Base-by-base conservation (phyloP, 768 basidiomycete genomes). In the Gloeophyllum trabeum region DNA sequence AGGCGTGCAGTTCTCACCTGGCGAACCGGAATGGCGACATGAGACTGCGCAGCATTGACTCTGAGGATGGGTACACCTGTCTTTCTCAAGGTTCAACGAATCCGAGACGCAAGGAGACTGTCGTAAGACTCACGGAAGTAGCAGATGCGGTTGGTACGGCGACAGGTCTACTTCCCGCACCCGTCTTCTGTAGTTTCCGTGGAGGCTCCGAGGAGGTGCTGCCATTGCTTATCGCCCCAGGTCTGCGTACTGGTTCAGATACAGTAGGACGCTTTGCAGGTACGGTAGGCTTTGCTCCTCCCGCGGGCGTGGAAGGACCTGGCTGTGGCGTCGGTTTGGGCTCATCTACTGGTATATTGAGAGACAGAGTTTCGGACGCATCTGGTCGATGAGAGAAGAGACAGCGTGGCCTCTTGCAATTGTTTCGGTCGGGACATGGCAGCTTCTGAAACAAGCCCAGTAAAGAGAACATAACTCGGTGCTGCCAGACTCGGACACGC, bases 11-110 rank as follows among this genome's bases (percentile, higher is more conserved):
- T 42, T 52, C 54, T 47, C 30, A 79, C 80, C 70, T 89, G 84
- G 26, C 90, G 73, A 39, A 84, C 78, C 4, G 79, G 76, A 35
- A 90, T 50, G 1, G 89, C 66, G 16, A 91, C 75, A 32, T 66
- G 65, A n/a, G 86, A 89, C 43, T 70, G 73, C 0, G 78, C 79
- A 3, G 82, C 71, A 56, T 72, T 79, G 42, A 81, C 62, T 55
- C 69, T 67, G 25, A 91, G 70, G 39, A 81, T 52, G 4, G 87
- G 87, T 0, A 66, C 74, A 22, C 80, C 81, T 25, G 66, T 62
- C 76, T 82, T 43, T 37, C 20, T n/a, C n/a, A 21, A 28, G 35
- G 18, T 16, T 22, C 26, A 21, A 6, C 5, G 22, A 35, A 6
- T 23, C 25, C 7, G 25, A 26, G 45, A 25, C 34, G 39, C 35